Percentiles rank a stretch among this genome's conserved stretches.
Evolutionary conservation across 305 asterid species (phyloP).

Genomic region (Fraxinus albicans): DNA sequence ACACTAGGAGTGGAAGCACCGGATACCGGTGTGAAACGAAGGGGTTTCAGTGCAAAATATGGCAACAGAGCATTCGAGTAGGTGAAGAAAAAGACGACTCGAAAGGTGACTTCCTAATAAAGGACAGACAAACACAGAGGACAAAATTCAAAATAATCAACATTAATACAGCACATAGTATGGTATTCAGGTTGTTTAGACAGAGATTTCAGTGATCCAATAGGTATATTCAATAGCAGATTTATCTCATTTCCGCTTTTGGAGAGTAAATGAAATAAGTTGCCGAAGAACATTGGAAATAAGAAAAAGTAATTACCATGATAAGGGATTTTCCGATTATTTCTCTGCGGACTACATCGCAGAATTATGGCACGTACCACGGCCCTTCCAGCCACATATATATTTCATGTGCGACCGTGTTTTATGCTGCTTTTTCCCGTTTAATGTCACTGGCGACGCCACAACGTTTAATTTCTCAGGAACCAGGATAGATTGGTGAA

Average conservation of each 20-base stretch:
- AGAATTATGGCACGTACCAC: slow-evolving; percentile 52
- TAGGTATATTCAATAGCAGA: not conserved
- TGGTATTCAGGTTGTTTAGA: no score
- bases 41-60: not conserved
- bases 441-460: slow-evolving; percentile 26
- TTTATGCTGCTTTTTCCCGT: slow-evolving; percentile 23
- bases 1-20: not conserved
- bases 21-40: no score
- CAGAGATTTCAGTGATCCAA: not conserved
- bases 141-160: no score
- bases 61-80: not conserved
- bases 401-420: slow-evolving; percentile 39
- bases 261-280: no score
- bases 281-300: not conserved
- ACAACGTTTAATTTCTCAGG: slow-evolving; percentile 2
- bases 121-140: no score
- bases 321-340: not conserved
- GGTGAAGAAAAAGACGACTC: not conserved
- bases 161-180: no score
- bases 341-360: slow-evolving; percentile 33
- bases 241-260: not conserved
- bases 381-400: slow-evolving; percentile 63
- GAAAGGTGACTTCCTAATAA: no score
- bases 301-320: not conserved
- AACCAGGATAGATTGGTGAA: not conserved